These are phyloP conservation scores for Lumnitzera littorea DNA, from an alignment of 345 rosid genomes.

Conservation along the genomic window DNA sequence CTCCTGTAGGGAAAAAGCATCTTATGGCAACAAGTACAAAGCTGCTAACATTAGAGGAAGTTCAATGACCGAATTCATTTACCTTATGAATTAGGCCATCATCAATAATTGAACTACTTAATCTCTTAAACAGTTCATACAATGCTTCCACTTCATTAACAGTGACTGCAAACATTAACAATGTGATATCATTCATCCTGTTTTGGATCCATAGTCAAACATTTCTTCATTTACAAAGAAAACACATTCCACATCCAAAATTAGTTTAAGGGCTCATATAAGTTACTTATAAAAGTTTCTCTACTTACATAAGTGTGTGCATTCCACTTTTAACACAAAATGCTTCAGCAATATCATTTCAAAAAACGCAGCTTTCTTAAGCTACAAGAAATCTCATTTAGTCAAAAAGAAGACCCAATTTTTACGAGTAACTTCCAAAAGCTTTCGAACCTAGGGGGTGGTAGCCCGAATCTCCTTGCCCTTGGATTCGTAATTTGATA, in stretches of 20 bases:
- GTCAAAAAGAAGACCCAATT: too few species aligned
- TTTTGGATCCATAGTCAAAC: not conserved
- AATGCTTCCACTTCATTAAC: constrained; percentile 72
- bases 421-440: too few species aligned
- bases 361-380: too few species aligned
- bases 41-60: not conserved
- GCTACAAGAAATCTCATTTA: too few species aligned
- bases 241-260: too few species aligned
- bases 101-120: constrained; percentile 54
- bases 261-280: too few species aligned
- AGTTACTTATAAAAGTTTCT: too few species aligned
- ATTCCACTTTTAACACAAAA: too few species aligned
- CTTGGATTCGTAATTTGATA: not conserved
- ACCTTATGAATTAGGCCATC: constrained; percentile 87
- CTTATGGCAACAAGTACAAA: not conserved
- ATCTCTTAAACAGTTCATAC: constrained; percentile 57
- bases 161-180: constrained; percentile 34
- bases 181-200: not conserved
- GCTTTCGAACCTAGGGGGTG: too few species aligned
- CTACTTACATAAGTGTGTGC: too few species aligned
- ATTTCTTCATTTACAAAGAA: not conserved
- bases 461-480: too few species aligned
- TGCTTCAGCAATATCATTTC: too few species aligned
- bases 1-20: constrained; percentile 39
- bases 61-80: not conserved